These are phyloP conservation scores for Ceratobasidium sp. DNA, from an alignment of 1,284 basidiomycete species.

Conservation along the genomic window DNA sequence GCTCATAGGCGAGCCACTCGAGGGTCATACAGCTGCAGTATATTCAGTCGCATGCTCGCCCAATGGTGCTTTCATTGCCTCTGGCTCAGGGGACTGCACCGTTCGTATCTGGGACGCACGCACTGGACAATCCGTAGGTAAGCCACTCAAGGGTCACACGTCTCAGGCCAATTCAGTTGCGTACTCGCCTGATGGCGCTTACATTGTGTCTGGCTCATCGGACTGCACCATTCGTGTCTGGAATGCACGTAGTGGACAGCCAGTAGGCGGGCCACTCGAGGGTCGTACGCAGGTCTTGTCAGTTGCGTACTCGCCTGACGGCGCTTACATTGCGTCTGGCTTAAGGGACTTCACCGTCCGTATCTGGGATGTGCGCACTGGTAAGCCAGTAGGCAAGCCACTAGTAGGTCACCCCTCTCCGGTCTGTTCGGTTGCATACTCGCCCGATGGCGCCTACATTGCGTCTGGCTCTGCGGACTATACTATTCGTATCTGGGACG, in stretches of 20 bases:
- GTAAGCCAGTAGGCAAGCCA: neutral
- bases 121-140: neutral
- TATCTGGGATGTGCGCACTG: neutral
- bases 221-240: slow-evolving; percentile 37
- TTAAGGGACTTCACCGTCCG: neutral
- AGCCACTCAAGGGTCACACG: slow-evolving; percentile 18
- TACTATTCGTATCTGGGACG: slow-evolving; percentile 1
- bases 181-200: slow-evolving; percentile 26
- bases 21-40: neutral
- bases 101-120: slow-evolving; percentile 41
- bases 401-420: neutral
- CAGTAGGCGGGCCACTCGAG: neutral
- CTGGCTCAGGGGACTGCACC: slow-evolving; percentile 17
- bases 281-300: neutral
- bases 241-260: slow-evolving; percentile 5
- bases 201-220: slow-evolving; percentile 6
- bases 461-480: neutral
- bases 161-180: slow-evolving; percentile 3
- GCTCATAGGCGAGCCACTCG: no score
- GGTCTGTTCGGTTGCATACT: neutral
- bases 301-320: slow-evolving; percentile 12
- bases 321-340: slow-evolving; percentile 2
- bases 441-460: neutral
- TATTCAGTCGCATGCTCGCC: slow-evolving; percentile 30
- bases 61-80: slow-evolving; percentile 26